These are phyloP conservation scores for Cadophora luteo-olivacea DNA, from an alignment of 2,329 filamentous ascomycete species.

Conservation along the genomic window DNA sequence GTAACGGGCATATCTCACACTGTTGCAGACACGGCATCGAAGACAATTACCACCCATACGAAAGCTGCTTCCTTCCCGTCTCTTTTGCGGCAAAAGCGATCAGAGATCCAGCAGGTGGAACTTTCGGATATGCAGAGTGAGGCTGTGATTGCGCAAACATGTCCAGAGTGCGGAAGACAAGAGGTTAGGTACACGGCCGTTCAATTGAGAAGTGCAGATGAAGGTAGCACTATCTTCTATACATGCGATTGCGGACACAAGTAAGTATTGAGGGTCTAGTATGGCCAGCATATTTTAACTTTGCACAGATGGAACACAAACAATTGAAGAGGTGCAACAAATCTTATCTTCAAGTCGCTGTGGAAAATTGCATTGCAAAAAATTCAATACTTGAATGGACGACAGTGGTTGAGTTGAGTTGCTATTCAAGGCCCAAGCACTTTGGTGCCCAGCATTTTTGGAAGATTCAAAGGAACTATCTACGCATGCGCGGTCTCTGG, in stretches of 20 bases:
- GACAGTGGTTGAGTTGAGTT: slow-evolving; percentile 26
- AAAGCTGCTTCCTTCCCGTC: slow-evolving; percentile 92
- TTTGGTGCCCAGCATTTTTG: slow-evolving; percentile 42
- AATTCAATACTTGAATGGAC: background rate
- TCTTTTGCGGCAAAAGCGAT: slow-evolving; percentile 81
- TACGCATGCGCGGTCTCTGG: slow-evolving; percentile 59
- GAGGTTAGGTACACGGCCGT: slow-evolving; percentile 86
- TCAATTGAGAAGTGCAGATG: slow-evolving; percentile 90
- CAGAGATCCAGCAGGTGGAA: slow-evolving; percentile 83
- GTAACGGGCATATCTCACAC: slow-evolving; percentile 6
- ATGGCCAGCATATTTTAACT: background rate
- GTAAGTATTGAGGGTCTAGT: slow-evolving; percentile 54
- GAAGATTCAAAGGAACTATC: slow-evolving; percentile 21
- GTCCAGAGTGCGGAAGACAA: slow-evolving; percentile 79
- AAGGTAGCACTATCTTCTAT: slow-evolving; percentile 93
- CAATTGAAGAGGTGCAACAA: slow-evolving; percentile 41
- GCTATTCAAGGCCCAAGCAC: slow-evolving; percentile 43
- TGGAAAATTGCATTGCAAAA: slow-evolving; percentile 15
- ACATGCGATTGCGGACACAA: slow-evolving; percentile 86
- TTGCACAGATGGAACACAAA: slow-evolving; percentile 46
- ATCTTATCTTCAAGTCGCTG: slow-evolving; percentile 2
- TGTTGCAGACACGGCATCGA: slow-evolving; percentile 70
- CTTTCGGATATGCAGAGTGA: slow-evolving; percentile 79
- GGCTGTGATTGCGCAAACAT: slow-evolving; percentile 71
- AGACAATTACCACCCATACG: slow-evolving; percentile 80